Conservation (phyloP, 108 stramenopile species). For the Cyclotella choctawhatcheeana region DNA sequence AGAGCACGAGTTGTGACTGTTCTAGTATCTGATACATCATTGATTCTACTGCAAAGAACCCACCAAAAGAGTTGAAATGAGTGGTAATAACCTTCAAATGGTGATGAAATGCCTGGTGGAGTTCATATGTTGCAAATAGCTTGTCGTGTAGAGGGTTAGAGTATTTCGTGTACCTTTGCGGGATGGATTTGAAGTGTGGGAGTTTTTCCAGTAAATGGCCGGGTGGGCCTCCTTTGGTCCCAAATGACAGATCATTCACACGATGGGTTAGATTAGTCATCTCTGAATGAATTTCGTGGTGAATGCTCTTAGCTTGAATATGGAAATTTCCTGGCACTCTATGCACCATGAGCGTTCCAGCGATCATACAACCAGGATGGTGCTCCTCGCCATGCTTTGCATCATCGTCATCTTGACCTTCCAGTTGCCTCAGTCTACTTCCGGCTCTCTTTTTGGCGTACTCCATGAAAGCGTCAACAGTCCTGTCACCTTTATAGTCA, state of each 20-base stretch:
- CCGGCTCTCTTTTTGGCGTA: constrained; percentile 72
- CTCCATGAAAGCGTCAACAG: constrained; percentile 75
- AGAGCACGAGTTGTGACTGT: constrained; percentile 84
- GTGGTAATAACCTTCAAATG: constrained; percentile 96
- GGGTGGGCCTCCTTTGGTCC: constrained; percentile 27
- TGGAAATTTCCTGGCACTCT: constrained; percentile 98
- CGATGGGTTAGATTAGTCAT: constrained; percentile 94
- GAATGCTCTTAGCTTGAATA: constrained; percentile 93
- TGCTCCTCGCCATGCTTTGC: constrained; percentile 66
- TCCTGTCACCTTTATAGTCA: constrained; percentile 91
- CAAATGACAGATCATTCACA: constrained; percentile 92
- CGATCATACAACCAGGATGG: constrained; percentile 89
- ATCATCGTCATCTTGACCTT: constrained; percentile 31
- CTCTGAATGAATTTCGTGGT: constrained; percentile 91
- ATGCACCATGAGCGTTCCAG: constrained; percentile 88
- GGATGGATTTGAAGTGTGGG: constrained; percentile 56
- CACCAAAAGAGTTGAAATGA: constrained; percentile 56
- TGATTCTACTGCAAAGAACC: constrained; percentile 22
- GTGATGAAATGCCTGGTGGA: constrained; percentile 95
- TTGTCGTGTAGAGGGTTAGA: constrained; percentile 82
- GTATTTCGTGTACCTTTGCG: constrained; percentile 68
- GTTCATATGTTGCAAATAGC: constrained; percentile 64
- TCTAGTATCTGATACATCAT: constrained; percentile 79
- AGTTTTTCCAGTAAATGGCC: constrained; percentile 18
- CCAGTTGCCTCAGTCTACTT: constrained; percentile 56